Evolutionary conservation across 305 asterid species (phyloP), one percentile per base, ranked within the genome.

Genomic region (Fraxinus velutina): DNA sequence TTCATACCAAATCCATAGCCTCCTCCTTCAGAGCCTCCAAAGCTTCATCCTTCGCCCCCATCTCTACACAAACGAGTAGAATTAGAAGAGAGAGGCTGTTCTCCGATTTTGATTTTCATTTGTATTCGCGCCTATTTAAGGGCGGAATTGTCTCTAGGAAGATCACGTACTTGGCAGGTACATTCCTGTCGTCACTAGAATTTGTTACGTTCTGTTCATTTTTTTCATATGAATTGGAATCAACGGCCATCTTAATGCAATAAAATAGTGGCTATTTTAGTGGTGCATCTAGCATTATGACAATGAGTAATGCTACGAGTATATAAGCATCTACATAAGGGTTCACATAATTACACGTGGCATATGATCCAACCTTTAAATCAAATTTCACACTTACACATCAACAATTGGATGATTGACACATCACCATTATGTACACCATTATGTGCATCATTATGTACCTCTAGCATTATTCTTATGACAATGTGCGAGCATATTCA

Each of bases 1-100:
- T 47, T 47, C 57, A 44, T 80, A 91, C 95, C 93, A 91, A 90
- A 89, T 91, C 95, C 79, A 91, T 90, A 24, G 92, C 90, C 80
- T 90, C 95, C 73, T 77, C 86, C 89, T 90, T 90, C 76, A 91
- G 88, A 85, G 93, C 93, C 86, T 91, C 95, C 93, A 91, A 85
- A 2, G 91, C 90, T 80, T 91, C 95, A 82, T 91, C 92, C 73
- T 85, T 86, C 78, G 7, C 88, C 86, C 83, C 92, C 93, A 91
- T 89, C 57, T 80, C 87, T 76, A 34, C 7, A 24, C 37, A 24
- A 27, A 66, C 32, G 57, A 47, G 57, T 47, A 44, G 55, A 44
- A 44, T 13, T 44, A 12, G n/a, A 12, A 44, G 19, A 44, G 17
- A 3, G 19, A 13, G 19, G 57, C 17, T 13, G 19, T 47, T 47